phyloP scores from a whole-genome alignment of 1,139 yeast species.

The Yamadazyma dendronema region DNA sequence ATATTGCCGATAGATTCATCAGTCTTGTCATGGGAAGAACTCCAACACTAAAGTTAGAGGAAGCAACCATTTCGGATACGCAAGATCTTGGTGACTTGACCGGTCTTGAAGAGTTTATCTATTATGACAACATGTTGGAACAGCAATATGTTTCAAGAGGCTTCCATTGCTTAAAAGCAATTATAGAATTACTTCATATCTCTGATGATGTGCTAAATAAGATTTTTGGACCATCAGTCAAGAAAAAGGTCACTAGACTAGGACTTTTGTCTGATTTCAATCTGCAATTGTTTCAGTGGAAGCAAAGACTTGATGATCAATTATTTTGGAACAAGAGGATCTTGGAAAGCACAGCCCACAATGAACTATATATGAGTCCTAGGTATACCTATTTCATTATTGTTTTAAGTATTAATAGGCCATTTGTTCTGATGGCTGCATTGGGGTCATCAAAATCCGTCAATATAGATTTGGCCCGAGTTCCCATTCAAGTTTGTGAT shows the following conservation, averaged over 20 bases:
- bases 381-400: conserved; percentile 14
- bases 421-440: conserved; percentile 14
- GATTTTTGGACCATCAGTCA: too few relatives aligned
- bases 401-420: conserved; percentile 13
- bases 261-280: too few relatives aligned
- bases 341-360: too few relatives aligned
- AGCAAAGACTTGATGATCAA: too few relatives aligned
- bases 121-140: conserved; percentile 11
- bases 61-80: conserved; percentile 14
- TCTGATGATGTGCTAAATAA: conserved; percentile 12
- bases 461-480: conserved; percentile 5
- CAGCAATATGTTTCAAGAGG: conserved; percentile 12
- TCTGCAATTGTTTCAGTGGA: too few relatives aligned
- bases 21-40: conserved; percentile 15
- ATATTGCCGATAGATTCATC: conserved; percentile 14
- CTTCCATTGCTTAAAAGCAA: conserved; percentile 12
- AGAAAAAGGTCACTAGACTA: too few relatives aligned
- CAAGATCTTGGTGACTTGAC: conserved; percentile 16
- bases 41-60: conserved; percentile 11
- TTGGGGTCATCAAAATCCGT: conserved; percentile 9
- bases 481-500: conserved; percentile 12
- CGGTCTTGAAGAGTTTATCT: conserved; percentile 14
- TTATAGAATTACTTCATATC: conserved; percentile 8
- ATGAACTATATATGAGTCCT: conserved; percentile 13
- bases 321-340: too few relatives aligned